Evolutionary conservation across 768 basidiomycete genomes (phyloP).

Genomic region (Boletus vermiculosoides): DNA sequence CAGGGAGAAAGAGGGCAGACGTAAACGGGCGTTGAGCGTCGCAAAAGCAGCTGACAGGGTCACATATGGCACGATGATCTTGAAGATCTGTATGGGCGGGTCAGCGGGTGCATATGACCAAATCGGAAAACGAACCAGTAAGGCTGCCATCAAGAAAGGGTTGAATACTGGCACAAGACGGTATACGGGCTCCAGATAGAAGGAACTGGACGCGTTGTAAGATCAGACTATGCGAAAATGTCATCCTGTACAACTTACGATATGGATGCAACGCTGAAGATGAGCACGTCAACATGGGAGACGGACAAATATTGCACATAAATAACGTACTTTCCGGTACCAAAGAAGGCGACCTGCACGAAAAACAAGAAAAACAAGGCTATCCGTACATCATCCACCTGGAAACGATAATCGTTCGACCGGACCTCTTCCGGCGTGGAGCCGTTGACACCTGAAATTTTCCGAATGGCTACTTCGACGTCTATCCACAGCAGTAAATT

Average conservation of each 20-base stretch:
- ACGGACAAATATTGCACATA: not conserved
- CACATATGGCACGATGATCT: constrained; percentile 78
- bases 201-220: constrained; percentile 47
- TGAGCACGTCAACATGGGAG: not conserved
- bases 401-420: constrained; percentile 41
- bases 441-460: not conserved
- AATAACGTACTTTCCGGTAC: constrained; percentile 70
- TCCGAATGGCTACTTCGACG: constrained; percentile 46
- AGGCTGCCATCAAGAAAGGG: constrained; percentile 77
- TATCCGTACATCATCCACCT: constrained; percentile 63
- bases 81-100: constrained; percentile 56
- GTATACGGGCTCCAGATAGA: constrained; percentile 87
- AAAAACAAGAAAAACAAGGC: constrained; percentile 84
- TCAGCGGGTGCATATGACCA: constrained; percentile 4
- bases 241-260: constrained; percentile 47
- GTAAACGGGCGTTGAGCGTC: constrained; percentile 61
- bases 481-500: constrained; percentile 67
- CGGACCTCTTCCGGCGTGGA: not conserved
- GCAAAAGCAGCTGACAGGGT: constrained; percentile 71
- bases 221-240: not conserved
- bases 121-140: constrained; percentile 48
- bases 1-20: constrained; percentile 76
- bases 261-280: constrained; percentile 72
- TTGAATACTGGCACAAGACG: constrained; percentile 83
- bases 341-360: constrained; percentile 84